Base-by-base conservation (phyloP, 2,329 filamentous ascomycete species). In the Lasiodiplodia sp. region DNA sequence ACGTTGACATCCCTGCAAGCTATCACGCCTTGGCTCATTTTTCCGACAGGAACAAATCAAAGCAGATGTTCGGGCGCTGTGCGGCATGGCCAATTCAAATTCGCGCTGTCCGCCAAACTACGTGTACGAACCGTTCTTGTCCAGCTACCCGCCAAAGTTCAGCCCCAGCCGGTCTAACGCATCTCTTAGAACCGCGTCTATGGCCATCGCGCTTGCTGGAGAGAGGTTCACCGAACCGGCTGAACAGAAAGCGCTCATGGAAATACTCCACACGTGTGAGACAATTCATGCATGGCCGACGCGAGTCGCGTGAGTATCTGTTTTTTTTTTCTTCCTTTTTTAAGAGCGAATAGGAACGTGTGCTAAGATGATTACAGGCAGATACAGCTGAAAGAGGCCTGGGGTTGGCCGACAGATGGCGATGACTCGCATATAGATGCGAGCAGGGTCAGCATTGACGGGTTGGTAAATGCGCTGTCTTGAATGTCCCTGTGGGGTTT, bases 61-160 rank as follows among this genome's bases (percentile, higher is more conserved):
- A 68, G 70, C 74, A 18, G 79, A 87, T 37, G 82, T 90, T 2
- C 79, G 86, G 18, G 79, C 83, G 28, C 77, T 90, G 2, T 90
- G 87, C 71, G 88, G 88, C 1, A 88, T 89, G 44, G 87, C 86
- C 0, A 75, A 86, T 12, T 85, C 84, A 34, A 90, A 90, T 73
- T 80, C 83, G 49, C 83, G 82, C 75, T 86, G 83, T 1, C 84
- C 87, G 31, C 87, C 88, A 0, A 71, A 83, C 83, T 67, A 83
- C 83, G 74, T 87, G 83, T 86, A 76, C 76, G 80, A 79, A 11
- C 25, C 40, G 25, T 49, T 37, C 44, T 10, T 18, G 16, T 34
- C 18, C 44, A 52, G 47, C 12, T 2, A 64, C n/a, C 60, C 47
- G 25, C 60, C 60, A 18, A 64, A 38, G n/a, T 64, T n/a, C 34